Percentiles rank a stretch among this genome's conserved stretches.
Evolutionary conservation across 2,329 filamentous ascomycete species (phyloP).

Genomic region (Venturia effusa): DNA sequence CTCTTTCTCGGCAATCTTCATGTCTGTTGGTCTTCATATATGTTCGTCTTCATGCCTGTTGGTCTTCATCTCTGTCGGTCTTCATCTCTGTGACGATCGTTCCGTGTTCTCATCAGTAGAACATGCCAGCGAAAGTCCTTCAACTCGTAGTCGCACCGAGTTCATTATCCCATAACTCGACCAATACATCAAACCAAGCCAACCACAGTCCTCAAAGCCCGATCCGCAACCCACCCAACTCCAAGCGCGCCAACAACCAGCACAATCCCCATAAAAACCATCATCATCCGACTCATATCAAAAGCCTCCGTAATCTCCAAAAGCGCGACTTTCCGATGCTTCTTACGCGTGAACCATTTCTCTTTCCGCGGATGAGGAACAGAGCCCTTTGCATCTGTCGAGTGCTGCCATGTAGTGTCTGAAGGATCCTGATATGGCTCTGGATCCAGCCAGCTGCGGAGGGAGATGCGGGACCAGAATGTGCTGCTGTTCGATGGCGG

Average conservation of each 20-base stretch:
- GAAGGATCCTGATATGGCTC: conserved; percentile 33
- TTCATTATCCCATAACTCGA: background rate
- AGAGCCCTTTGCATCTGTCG: conserved; percentile 16
- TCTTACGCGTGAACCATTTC: conserved; percentile 29
- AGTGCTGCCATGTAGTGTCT: conserved; percentile 18
- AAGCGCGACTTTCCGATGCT: conserved; percentile 45
- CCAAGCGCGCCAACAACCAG: conserved; percentile 14
- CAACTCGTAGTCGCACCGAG: background rate
- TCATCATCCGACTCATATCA: conserved; percentile 44
- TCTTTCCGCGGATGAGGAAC: conserved; percentile 11
- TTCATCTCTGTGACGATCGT: background rate
- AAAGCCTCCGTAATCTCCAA: conserved; percentile 56
- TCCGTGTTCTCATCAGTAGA: no score
- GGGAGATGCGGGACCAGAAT: conserved; percentile 25
- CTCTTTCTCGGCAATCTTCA: background rate
- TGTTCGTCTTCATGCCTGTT: no score
- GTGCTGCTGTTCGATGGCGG: conserved; percentile 22
- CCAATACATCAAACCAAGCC: background rate
- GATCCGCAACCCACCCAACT: background rate
- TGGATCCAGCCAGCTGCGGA: conserved; percentile 25
- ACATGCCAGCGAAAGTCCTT: background rate
- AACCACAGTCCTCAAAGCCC: background rate
- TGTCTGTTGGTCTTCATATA: no score
- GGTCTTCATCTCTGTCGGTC: background rate
- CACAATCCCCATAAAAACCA: conserved; percentile 37